A percentile compares a stretch with the other conserved stretches of the same genome.
These are phyloP conservation scores for Casuarina equisetifolia DNA, from an alignment of 306 rosid genomes.

Conservation along the genomic window DNA sequence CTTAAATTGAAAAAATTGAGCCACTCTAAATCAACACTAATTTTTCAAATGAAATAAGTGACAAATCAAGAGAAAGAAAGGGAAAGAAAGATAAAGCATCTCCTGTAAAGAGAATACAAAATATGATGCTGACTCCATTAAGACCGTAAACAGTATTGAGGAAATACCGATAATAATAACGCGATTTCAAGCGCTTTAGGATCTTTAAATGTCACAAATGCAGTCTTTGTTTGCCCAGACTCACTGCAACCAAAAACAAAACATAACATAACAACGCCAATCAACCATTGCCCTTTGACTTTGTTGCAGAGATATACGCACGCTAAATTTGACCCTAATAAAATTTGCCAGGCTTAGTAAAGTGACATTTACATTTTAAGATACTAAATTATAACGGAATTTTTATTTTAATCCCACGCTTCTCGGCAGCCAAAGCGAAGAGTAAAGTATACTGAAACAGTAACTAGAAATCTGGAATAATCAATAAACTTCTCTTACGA, in stretches of 20 bases:
- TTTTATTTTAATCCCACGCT: neutral
- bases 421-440: neutral
- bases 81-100: neutral
- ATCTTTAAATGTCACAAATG: constrained; percentile 89
- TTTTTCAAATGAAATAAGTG: neutral
- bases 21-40: neutral
- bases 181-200: constrained; percentile 96
- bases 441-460: neutral
- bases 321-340: neutral
- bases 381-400: neutral
- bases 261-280: constrained; percentile 6
- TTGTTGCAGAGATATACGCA: constrained; percentile 15
- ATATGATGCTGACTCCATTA: constrained; percentile 14
- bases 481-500: neutral
- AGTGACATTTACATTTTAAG: neutral
- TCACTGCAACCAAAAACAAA: constrained; percentile 59
- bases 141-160: constrained; percentile 25
- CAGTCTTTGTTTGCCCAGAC: constrained; percentile 68
- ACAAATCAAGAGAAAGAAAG: neutral
- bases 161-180: constrained; percentile 69
- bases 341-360: neutral
- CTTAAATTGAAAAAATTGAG: neutral
- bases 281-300: constrained; percentile 1
- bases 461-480: neutral
- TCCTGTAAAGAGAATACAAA: neutral